phyloP scores from a whole-genome alignment of 2,329 filamentous ascomycete species.

The Aspergillus ibericus region DNA sequence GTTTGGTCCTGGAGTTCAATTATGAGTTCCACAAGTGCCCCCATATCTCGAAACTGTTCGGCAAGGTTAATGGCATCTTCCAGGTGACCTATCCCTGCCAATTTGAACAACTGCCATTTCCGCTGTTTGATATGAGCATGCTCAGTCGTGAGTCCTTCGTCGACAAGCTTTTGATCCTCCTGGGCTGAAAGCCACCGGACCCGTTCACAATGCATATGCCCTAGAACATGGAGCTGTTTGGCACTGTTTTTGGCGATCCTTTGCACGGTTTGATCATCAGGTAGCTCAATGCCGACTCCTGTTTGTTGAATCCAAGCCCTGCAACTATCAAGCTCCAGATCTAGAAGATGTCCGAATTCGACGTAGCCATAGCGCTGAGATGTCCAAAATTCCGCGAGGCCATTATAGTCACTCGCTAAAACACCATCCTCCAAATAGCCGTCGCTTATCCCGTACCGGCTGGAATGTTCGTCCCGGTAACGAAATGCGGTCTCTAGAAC shows the following conservation, averaged over 20 bases:
- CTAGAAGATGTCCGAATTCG: conserved; percentile 41
- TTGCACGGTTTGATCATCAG: conserved; percentile 38
- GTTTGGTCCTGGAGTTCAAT: conserved; percentile 44
- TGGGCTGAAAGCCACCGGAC: conserved; percentile 59
- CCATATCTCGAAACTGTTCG: conserved; percentile 63
- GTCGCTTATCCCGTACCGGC: conserved; percentile 69
- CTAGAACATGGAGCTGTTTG: conserved; percentile 58
- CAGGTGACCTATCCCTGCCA: conserved; percentile 55
- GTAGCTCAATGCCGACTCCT: conserved; percentile 28
- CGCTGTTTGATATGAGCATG: conserved; percentile 44
- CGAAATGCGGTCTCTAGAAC: conserved; percentile 63
- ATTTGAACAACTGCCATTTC: conserved; percentile 48
- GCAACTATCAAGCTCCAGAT: conserved; percentile 43
- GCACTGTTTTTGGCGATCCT: conserved; percentile 55
- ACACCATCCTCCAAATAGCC: conserved; percentile 68
- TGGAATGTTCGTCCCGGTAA: conserved; percentile 70
- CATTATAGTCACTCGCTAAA: conserved; percentile 63
- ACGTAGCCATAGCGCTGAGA: conserved; percentile 52
- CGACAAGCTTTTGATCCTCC: conserved; percentile 48
- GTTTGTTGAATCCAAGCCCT: conserved; percentile 40
- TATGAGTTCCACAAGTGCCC: conserved; percentile 57
- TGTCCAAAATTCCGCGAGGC: conserved; percentile 82
- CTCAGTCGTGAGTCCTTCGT: conserved; percentile 51
- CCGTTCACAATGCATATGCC: conserved; percentile 60
- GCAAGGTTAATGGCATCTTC: conserved; percentile 61